Base-by-base conservation (phyloP, 2,329 filamentous ascomycete species). In the Scolecobasidium constrictum region DNA sequence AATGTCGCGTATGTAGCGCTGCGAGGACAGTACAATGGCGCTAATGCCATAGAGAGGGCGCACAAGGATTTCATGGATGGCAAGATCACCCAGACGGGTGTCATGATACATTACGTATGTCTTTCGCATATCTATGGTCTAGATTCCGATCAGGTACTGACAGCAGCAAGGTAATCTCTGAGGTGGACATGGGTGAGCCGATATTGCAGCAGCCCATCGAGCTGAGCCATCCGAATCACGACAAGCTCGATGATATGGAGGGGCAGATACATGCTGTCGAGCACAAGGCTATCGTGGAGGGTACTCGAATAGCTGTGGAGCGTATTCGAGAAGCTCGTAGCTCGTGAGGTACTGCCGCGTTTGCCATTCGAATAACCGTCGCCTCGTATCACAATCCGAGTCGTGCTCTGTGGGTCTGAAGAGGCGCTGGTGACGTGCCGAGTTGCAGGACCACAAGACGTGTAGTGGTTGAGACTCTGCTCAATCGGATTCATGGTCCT, bases 31-130 rank as follows among this genome's bases (percentile, higher is more conserved):
- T 88, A 86, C 56, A 83, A 88, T 50, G 87, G 87, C 4, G 76
- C 78, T 49, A 63, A 73, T 50, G 87, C 86, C 13, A 93, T 94
- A 52, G 77, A 83, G 52, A 71, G 85, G 18, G 86, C 87, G 3
- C 86, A 78, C 62, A 71, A 75, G 37, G 86, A 85, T 45, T 87
- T 83, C 57, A 62, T 78, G 56, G 73, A 72, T 49, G 73, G 86
- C 7, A 74, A 79, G 53, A 72, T 83, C 50, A 72, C 73, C 49
- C 73, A 71, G 49, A 87, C 77, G 0, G 87, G 88, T 1, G 80
- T 93, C 42, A 94, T 94, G 88, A 78, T 86, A 13, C 87, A 94
- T 64, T 81, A 88, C 61, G 86, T 94, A 45, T 16, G 43, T 35
- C 22, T 28, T 5, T 4, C 12, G 31, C 23, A 15, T 21, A 37